Evolutionary conservation across 805 yeast genomes (phyloP).

Genomic region (Wickerhamomyces sydowiorum): DNA sequence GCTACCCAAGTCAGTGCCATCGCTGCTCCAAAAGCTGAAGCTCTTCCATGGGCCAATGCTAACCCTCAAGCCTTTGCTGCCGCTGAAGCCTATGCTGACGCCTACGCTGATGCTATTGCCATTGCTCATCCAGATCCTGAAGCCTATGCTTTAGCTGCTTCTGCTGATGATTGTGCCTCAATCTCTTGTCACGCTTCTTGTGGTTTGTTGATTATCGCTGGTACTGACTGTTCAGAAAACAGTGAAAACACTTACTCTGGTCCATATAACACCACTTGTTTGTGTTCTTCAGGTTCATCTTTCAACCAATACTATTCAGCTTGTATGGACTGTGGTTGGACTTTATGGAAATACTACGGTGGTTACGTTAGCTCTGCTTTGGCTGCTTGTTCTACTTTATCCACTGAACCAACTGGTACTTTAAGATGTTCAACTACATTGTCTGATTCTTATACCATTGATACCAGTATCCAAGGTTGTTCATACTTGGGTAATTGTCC

Average conservation of each 20-base stretch:
- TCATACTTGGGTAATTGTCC: conserved; percentile 1
- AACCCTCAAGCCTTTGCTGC: not conserved
- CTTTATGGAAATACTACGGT: conserved; percentile 25
- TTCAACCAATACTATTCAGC: conserved; percentile 12
- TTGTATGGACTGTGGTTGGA: conserved; percentile 30
- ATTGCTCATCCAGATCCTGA: conserved; percentile 8
- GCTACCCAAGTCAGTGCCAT: not conserved
- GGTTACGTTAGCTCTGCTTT: conserved; percentile 17
- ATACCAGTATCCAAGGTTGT: not conserved
- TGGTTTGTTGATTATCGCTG: conserved; percentile 26
- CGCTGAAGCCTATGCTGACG: conserved; percentile 1
- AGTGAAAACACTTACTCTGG: conserved; percentile 8
- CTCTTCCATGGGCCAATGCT: not conserved
- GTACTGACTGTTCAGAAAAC: conserved; percentile 21
- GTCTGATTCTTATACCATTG: conserved; percentile 11
- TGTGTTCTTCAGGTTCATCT: conserved; percentile 8
- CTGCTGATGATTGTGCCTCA: conserved; percentile 10
- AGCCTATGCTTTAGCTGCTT: conserved; percentile 16
- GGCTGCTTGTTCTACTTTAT: conserved; percentile 13
- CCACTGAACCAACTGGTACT: conserved; percentile 19
- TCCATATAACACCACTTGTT: conserved; percentile 9
- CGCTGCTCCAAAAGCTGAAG: not conserved
- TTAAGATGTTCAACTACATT: conserved; percentile 8
- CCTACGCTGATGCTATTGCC: conserved; percentile 2
- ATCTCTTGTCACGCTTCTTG: conserved; percentile 24